Percentiles rank a stretch among this genome's conserved stretches.
These are phyloP conservation scores for Trichoderma virens DNA, from an alignment of 495 filamentous ascomycete genomes.

Conservation along the genomic window DNA sequence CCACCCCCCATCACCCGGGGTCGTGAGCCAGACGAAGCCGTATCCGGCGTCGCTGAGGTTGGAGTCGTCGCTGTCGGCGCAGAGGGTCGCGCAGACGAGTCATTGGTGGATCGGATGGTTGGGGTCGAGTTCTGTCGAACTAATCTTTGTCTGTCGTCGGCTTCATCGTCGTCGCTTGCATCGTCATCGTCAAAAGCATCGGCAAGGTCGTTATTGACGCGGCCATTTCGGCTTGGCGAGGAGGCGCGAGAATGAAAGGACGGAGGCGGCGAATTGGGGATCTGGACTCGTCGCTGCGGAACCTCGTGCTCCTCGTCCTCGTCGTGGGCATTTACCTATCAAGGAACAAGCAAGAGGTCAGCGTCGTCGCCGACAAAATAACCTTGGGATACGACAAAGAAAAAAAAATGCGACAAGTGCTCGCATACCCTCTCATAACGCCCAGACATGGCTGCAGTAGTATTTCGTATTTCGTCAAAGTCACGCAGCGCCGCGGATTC, in stretches of 20 bases:
- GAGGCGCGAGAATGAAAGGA: conserved; percentile 85
- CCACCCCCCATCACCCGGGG: conserved; percentile 53
- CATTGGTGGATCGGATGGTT: conserved; percentile 14
- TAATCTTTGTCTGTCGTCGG: conserved; percentile 77
- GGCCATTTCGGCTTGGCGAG: conserved; percentile 46
- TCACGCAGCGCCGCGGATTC: neutral
- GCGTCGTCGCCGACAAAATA: conserved; percentile 22
- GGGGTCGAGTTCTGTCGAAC: conserved; percentile 61
- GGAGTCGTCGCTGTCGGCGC: neutral
- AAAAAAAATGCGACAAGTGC: conserved; percentile 5
- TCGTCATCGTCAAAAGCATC: conserved; percentile 84
- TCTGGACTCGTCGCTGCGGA: conserved; percentile 28
- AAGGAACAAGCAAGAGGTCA: neutral
- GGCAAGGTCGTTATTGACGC: conserved; percentile 65
- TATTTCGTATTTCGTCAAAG: neutral
- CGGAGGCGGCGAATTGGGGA: conserved; percentile 82
- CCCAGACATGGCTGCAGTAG: conserved; percentile 59
- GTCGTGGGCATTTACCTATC: conserved; percentile 42
- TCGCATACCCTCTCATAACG: conserved; percentile 75
- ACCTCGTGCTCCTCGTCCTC: conserved; percentile 32
- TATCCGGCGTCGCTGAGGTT: neutral
- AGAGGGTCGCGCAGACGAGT: neutral
- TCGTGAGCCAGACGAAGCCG: conserved; percentile 11
- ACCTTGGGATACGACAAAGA: conserved; percentile 11
- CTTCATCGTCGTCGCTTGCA: conserved; percentile 64